These are phyloP conservation scores for Aspergillus affinis DNA, from an alignment of 495 filamentous ascomycete genomes.

Conservation along the genomic window DNA sequence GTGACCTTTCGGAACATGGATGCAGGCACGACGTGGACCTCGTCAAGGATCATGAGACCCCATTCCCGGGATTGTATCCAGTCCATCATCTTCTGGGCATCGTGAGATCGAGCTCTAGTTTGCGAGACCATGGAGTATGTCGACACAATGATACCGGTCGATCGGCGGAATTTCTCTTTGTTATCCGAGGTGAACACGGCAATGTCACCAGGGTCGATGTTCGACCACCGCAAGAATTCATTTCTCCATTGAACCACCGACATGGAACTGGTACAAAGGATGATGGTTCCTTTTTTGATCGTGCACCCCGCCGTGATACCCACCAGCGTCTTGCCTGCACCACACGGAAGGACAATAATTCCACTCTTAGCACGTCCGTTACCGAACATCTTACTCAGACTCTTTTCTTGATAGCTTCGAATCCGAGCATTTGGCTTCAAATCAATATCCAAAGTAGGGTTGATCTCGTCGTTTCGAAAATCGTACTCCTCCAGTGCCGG, in stretches of 20 bases:
- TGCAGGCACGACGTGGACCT: slow-evolving; percentile 97
- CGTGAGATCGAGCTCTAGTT: slow-evolving; percentile 79
- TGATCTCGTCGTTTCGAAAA: slow-evolving; percentile 89
- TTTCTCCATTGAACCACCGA: slow-evolving; percentile 96
- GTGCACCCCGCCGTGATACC: slow-evolving; percentile 97
- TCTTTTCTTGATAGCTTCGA: slow-evolving; percentile 93
- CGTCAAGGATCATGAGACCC: slow-evolving; percentile 97
- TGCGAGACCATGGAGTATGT: slow-evolving; percentile 99
- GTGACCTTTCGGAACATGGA: slow-evolving; percentile 94
- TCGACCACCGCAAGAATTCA: slow-evolving; percentile 97
- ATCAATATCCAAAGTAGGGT: slow-evolving; percentile 90
- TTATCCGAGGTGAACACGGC: slow-evolving; percentile 93
- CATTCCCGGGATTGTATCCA: slow-evolving; percentile 90
- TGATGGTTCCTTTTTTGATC: slow-evolving; percentile 92
- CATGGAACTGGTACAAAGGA: slow-evolving; percentile 96
- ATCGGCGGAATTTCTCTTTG: slow-evolving; percentile 85
- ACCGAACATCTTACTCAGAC: slow-evolving; percentile 97
- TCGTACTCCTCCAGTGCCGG: slow-evolving; percentile 97
- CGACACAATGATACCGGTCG: slow-evolving; percentile 92
- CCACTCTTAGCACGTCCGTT: slow-evolving; percentile 96
- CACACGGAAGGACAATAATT: slow-evolving; percentile 96
- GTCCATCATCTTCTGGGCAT: slow-evolving; percentile 97
- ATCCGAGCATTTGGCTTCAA: slow-evolving; percentile 81
- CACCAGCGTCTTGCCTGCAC: slow-evolving; percentile 94
- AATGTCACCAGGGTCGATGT: slow-evolving; percentile 90